Base-by-base conservation (phyloP, 129 eudicot species). In the Tanacetum coccineum region DNA sequence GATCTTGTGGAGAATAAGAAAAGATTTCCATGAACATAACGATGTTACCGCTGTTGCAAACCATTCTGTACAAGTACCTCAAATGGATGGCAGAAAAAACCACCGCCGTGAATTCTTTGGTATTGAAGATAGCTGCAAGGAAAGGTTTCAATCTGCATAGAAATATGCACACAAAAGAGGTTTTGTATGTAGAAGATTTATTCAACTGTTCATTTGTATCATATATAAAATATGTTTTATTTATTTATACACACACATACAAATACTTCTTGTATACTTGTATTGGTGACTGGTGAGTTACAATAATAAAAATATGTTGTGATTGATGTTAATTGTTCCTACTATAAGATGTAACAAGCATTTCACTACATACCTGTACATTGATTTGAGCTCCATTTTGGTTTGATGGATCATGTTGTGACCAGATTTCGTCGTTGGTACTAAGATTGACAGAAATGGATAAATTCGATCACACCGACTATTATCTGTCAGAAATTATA, bases 1-100 rank as follows among this genome's bases (percentile, higher is more conserved):
- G 82, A 69, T 73, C 15, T 71, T 87, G 67, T 87, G 97, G 95
- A 76, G 70, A 63, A 79, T 84, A 17, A 67, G 95, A 73, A 87
- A 81, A 64, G 92, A 87, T 45, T 79, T 50, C 45, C 78, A 62
- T 48, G 85, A 84, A 72, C 68, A 67, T 25, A 53, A 52, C 62
- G 78, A 66, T 12, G 59, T 68, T 36, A 60, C 75, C 64, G 52
- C 69, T n/a, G 32, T 78, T 19, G 79, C 74, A n/a, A 63, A 21
- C 59, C 71, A 76, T 64, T 81, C 96, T 53, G 80, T 66, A 25
- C 80, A 83, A 51, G 59, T 81, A n/a, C 78, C 73, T 19, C 78
- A 76, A 52, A 68, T 70, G 17, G 86, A 77, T 67, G 76, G 74
- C 46, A 74, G 77, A 50, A 77, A 68, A 80, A 64, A 68, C 21